Percentiles rank a stretch among this genome's conserved stretches.
These are phyloP conservation scores for Angomonas deanei DNA, from an alignment of 208 protist genomes.

Conservation along the genomic window DNA sequence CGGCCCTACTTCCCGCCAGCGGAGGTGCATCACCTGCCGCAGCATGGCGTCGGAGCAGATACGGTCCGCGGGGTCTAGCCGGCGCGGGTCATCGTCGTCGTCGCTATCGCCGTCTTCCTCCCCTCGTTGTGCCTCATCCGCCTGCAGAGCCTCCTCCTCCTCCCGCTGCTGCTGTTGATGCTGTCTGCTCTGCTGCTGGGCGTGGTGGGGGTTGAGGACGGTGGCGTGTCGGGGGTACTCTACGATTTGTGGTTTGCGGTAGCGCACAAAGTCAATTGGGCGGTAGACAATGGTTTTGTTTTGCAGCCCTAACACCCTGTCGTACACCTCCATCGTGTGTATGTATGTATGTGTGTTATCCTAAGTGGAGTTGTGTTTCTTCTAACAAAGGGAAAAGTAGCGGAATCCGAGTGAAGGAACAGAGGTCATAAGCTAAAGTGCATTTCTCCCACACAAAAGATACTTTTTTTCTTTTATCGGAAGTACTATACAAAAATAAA, in stretches of 20 bases:
- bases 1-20: constrained; percentile 45
- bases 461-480: background rate
- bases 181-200: constrained; percentile 23
- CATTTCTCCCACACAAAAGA: background rate
- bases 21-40: constrained; percentile 45
- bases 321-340: constrained; percentile 37
- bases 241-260: constrained; percentile 74
- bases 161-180: constrained; percentile 12
- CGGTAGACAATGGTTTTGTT: constrained; percentile 58
- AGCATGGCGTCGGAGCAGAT: constrained; percentile 59
- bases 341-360: background rate
- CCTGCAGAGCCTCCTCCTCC: constrained; percentile 4
- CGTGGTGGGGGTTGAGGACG: constrained; percentile 85
- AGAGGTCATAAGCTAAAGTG: too few relatives aligned
- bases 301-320: constrained; percentile 45
- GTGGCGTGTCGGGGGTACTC: constrained; percentile 84
- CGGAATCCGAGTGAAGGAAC: background rate
- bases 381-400: background rate
- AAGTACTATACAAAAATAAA: too few relatives aligned
- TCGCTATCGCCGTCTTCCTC: constrained; percentile 18
- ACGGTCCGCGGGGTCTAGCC: constrained; percentile 28
- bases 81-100: constrained; percentile 73
- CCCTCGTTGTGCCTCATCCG: constrained; percentile 6
- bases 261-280: constrained; percentile 79
- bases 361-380: background rate